Evolutionary conservation across 2,329 filamentous ascomycete genomes (phyloP), one percentile per base, ranked within the genome.

Genomic region (Fusarium brachygibbosum): DNA sequence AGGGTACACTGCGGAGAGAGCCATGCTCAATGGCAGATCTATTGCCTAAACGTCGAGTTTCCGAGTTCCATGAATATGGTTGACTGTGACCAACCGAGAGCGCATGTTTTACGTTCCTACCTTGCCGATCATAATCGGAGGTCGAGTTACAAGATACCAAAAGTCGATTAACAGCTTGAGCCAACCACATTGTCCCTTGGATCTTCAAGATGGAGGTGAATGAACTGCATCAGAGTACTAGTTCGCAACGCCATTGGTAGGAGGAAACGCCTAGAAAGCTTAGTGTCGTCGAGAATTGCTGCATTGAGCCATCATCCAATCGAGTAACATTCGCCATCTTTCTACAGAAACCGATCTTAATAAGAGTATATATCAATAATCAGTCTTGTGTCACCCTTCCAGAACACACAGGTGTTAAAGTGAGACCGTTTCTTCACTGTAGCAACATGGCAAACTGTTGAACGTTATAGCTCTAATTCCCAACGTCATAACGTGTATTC

Each of bases 1-100:
- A 5, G n/a, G 21, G 6, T 63, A 8, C n/a, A 31, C 19, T 13
- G 40, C 25, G 23, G 45, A 38, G 44, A 32, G 3, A 54, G 45
- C 31, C 52, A 67, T 67, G 9, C 19, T 19, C 21, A 17, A 40
- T 11, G 23, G 31, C 12, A 28, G 23, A 19, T 14, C 25, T 48
- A 16, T 45, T 44, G n/a, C 40, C 34, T 23, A 28, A n/a, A 19
- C n/a, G 12, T 23, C 6, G 3, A 29, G 19, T 25, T 3, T 23
- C 23, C 4, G 28, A 19, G 25, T 28, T 5, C 17, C 25, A 29
- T 45, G 17, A 14, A 29, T 3, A 19, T 13, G 5, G 42, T 29
- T 45, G 25, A 19, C 25, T 11, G 12, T 8, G 10, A 21, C 16
- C 17, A 19, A 35, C 8, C 14, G 19, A 37, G 17, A 17, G 17